Conservation (phyloP, 352 stramenopile species). For the Peronospora belbahrii region DNA sequence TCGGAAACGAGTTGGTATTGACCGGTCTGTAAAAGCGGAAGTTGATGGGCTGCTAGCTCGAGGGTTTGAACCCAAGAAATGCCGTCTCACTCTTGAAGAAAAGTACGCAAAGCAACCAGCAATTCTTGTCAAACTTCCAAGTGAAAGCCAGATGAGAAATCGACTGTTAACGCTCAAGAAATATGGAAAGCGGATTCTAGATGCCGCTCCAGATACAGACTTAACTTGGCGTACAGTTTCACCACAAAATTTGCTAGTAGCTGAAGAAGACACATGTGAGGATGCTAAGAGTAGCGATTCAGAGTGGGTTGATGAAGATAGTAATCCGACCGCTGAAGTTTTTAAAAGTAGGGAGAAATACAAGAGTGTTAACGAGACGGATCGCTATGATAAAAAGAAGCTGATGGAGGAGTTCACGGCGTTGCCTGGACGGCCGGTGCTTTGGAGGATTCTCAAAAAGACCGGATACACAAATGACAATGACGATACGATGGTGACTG, state of each 20-base stretch:
- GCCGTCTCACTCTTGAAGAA: conserved; percentile 1
- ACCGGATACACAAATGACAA: conserved; percentile 7
- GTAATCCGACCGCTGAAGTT: background rate
- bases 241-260: background rate
- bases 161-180: conserved; percentile 13
- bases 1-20: conserved; percentile 11
- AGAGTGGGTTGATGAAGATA: background rate
- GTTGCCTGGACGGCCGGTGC: conserved; percentile 16
- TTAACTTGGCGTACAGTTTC: background rate
- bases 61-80: conserved; percentile 7
- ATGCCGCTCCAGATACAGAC: background rate
- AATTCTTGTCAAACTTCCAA: conserved; percentile 16
- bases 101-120: conserved; percentile 14
- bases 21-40: conserved; percentile 10
- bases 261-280: background rate
- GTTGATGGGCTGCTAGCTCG: conserved; percentile 11
- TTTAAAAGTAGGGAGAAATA: background rate
- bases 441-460: conserved; percentile 24
- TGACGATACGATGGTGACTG: conserved; percentile 6
- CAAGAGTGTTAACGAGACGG: background rate
- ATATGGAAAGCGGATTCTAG: background rate
- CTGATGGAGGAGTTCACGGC: conserved; percentile 19
- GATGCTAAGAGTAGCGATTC: conserved; percentile 2
- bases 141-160: conserved; percentile 13
- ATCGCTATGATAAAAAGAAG: conserved; percentile 13